A percentile compares a stretch with the other conserved stretches of the same genome.
Evolutionary conservation across 169 alveolate genomes (phyloP).

Genomic region (Plasmodium vivax): DNA sequence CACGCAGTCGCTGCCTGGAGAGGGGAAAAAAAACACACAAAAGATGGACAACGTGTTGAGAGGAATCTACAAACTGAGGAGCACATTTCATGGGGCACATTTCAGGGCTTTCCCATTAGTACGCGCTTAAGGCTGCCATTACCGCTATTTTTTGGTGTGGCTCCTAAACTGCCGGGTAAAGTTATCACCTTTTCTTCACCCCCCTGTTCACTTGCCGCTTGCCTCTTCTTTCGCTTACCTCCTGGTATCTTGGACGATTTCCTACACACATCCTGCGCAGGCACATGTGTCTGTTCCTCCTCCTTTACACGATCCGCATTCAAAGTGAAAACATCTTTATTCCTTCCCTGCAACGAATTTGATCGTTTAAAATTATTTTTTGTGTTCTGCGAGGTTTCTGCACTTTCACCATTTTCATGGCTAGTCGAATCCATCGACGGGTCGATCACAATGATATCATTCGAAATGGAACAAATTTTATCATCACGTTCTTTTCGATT

Average conservation of each 20-base stretch:
- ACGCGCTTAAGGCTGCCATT: neutral
- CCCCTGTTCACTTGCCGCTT: neutral
- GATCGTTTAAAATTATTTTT: neutral
- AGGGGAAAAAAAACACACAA: neutral
- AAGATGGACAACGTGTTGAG: neutral
- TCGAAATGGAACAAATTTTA: slow-evolving; percentile 13
- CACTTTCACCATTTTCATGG: neutral
- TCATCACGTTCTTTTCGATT: slow-evolving; percentile 68
- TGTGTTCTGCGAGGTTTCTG: neutral
- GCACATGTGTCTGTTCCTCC: neutral
- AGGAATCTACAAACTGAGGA: neutral
- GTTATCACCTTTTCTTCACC: neutral
- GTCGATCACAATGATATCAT: slow-evolving; percentile 35
- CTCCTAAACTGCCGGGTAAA: neutral
- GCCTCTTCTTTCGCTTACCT: neutral
- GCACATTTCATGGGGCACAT: neutral
- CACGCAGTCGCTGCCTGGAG: slow-evolving; percentile 16
- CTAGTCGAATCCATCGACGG: neutral
- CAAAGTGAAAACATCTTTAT: neutral
- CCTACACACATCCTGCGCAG: neutral
- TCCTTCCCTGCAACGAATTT: neutral
- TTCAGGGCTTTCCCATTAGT: neutral
- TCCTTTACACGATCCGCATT: neutral
- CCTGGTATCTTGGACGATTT: neutral
- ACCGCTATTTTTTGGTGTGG: neutral